These are phyloP conservation scores for Coprinellus micaceus DNA, from an alignment of 768 basidiomycete genomes.

Conservation along the genomic window DNA sequence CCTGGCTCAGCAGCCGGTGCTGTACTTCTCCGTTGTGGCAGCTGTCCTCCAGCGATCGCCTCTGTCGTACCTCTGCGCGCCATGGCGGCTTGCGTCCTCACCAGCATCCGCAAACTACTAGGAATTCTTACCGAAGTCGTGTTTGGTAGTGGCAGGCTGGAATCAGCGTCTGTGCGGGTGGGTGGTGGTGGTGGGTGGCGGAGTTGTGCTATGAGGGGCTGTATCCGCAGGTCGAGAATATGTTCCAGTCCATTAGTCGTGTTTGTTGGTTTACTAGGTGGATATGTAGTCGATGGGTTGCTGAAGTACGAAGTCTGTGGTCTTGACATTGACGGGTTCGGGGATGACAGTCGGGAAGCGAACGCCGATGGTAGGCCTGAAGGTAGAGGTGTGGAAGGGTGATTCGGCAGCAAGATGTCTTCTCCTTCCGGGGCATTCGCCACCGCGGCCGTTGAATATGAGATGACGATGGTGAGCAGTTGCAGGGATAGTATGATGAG, in stretches of 20 bases:
- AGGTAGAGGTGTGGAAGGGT: slow-evolving; percentile 14
- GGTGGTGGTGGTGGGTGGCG: slow-evolving; percentile 47
- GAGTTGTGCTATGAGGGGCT: slow-evolving; percentile 52
- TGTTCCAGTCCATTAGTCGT: slow-evolving; percentile 32
- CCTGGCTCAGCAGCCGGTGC: slow-evolving; percentile 7
- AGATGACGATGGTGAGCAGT: slow-evolving; percentile 59
- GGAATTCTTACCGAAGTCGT: slow-evolving; percentile 54
- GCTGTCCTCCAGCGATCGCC: neutral
- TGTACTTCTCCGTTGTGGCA: neutral
- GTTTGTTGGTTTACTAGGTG: slow-evolving; percentile 17
- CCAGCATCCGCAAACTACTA: slow-evolving; percentile 45
- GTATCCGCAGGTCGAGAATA: slow-evolving; percentile 62
- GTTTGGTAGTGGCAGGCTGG: slow-evolving; percentile 56
- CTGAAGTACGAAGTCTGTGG: slow-evolving; percentile 9
- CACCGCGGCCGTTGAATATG: slow-evolving; percentile 55
- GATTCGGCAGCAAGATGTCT: slow-evolving; percentile 36
- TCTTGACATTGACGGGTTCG: slow-evolving; percentile 21
- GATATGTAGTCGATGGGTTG: slow-evolving; percentile 15
- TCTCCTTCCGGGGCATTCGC: slow-evolving; percentile 35
- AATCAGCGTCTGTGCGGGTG: slow-evolving; percentile 21
- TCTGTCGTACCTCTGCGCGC: slow-evolving; percentile 11
- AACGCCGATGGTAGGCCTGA: slow-evolving; percentile 13
- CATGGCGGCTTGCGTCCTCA: slow-evolving; percentile 37
- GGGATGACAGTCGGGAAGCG: slow-evolving; percentile 17
- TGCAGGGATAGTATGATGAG: slow-evolving; percentile 65